Percentiles rank a stretch among this genome's conserved stretches.
Conservation (phyloP, 495 filamentous ascomycete species). For the Amphirosellinia nigrospora region DNA sequence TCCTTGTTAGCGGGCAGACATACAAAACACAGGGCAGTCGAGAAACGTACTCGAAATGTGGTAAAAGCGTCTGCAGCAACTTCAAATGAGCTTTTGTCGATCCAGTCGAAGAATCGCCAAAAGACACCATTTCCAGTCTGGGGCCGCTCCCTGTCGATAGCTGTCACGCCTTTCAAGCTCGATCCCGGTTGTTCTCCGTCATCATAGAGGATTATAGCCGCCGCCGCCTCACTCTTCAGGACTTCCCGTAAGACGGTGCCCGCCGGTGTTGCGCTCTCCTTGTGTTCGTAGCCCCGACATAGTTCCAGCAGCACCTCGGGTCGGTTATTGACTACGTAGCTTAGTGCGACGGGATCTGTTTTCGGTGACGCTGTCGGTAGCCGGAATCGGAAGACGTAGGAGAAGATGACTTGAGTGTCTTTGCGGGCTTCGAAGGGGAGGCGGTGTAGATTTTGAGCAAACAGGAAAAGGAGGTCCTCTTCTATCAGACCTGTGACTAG, state of each 20-base stretch:
- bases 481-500: constrained; percentile 80
- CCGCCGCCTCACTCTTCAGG: constrained; percentile 86
- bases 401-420: constrained; percentile 89
- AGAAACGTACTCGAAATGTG: constrained; percentile 77
- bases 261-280: constrained; percentile 91
- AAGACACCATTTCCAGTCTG: constrained; percentile 83
- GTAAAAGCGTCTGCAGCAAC: constrained; percentile 97
- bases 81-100: constrained; percentile 93
- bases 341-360: constrained; percentile 78
- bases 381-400: constrained; percentile 83
- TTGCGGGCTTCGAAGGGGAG: constrained; percentile 94
- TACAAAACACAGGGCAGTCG: background rate
- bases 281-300: constrained; percentile 86
- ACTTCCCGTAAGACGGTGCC: constrained; percentile 91
- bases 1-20: constrained; percentile 8
- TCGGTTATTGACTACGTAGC: constrained; percentile 81
- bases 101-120: constrained; percentile 98
- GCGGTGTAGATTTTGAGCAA: constrained; percentile 77
- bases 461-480: constrained; percentile 83
- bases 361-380: constrained; percentile 61
- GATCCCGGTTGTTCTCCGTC: constrained; percentile 69
- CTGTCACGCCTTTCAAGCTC: constrained; percentile 61
- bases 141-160: constrained; percentile 68
- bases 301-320: constrained; percentile 87
- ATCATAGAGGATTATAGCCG: constrained; percentile 89